These are phyloP conservation scores for Elsinoe arachidis DNA, from an alignment of 2,329 filamentous ascomycete genomes.

Conservation along the genomic window DNA sequence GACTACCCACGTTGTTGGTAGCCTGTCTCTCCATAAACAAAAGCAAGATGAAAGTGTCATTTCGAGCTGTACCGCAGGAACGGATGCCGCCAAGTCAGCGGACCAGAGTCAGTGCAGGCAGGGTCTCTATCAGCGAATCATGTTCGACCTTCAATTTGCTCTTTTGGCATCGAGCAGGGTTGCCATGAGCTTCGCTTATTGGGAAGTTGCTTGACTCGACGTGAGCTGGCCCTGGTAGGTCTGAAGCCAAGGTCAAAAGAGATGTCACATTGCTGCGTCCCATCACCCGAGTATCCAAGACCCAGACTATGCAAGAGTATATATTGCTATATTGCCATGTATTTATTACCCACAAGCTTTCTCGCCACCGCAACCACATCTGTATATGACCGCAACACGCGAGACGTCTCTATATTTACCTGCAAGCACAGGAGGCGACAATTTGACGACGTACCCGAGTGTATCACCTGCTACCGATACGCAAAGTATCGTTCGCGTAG, in stretches of 20 bases:
- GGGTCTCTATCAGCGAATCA: background rate
- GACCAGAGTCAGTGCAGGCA: background rate
- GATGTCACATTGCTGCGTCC: too few species aligned
- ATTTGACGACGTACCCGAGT: too few species aligned
- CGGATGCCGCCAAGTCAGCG: slow-evolving; percentile 1
- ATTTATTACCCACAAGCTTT: background rate
- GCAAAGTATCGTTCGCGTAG: too few species aligned
- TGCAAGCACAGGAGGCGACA: too few species aligned
- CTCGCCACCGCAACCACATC: background rate
- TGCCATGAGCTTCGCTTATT: background rate
- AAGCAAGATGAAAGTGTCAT: background rate
- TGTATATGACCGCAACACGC: background rate
- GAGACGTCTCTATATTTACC: too few species aligned
- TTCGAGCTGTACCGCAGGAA: background rate
- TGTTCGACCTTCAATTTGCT: background rate
- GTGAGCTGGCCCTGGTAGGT: too few species aligned
- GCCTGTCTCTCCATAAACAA: background rate
- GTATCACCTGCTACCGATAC: too few species aligned
- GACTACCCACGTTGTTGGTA: background rate
- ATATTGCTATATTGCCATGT: background rate
- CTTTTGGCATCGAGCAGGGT: background rate
- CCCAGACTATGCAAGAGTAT: background rate
- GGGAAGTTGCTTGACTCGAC: background rate
- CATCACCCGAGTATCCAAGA: background rate
- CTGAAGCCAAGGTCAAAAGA: too few species aligned